Base-by-base conservation (phyloP, 2,329 filamentous ascomycete genomes). In the Cryphonectria japonica region DNA sequence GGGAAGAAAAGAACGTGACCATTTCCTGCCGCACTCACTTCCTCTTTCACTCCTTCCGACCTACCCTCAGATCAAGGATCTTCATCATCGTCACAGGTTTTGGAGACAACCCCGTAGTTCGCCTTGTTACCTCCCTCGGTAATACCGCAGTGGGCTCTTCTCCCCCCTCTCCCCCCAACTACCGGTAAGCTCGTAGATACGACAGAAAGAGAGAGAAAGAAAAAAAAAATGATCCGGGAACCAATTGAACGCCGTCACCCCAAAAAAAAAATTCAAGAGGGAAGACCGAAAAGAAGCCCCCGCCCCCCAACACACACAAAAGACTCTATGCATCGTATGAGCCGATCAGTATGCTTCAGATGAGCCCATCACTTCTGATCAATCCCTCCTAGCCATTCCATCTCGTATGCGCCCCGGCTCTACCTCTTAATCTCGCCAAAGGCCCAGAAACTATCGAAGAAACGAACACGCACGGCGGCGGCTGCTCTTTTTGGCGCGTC, bases 141-240 rank as follows among this genome's bases (percentile, higher is more conserved):
- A 39, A 61, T 61, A 37, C 59, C 59, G 59, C 32, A 7, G 34
- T 39, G 59, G 59, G 34, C 61, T 46, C 29, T 26, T 16, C 32
- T 26, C 13, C 26, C 57, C 37, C 37, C 37, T 8, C 37, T 11
- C 57, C 16, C 19, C 61, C 61, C 39, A 39, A 46, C 39, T 64
- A n/a, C 61, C 37, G n/a, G 22, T 8, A 43, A 43, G 61, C 39
- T 63, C n/a, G 61, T 63, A 63, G 61, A 63, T 63, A 63, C 61
- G 39, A 26, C 26, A 26, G 26, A 26, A 26, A 26, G 26, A 26
- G 26, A 26, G 26, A 26, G 26, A 26, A 26, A 26, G 26, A 63
- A n/a, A 22, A 32, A 13, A 13, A 46, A 46, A 6, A 22, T 46
- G 5, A 46, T 46, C 43, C 43, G 43, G 43, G 43, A 22, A 39